These are phyloP conservation scores for Colletotrichum lindemuthianum DNA, from an alignment of 2,329 filamentous ascomycete genomes.

Conservation along the genomic window DNA sequence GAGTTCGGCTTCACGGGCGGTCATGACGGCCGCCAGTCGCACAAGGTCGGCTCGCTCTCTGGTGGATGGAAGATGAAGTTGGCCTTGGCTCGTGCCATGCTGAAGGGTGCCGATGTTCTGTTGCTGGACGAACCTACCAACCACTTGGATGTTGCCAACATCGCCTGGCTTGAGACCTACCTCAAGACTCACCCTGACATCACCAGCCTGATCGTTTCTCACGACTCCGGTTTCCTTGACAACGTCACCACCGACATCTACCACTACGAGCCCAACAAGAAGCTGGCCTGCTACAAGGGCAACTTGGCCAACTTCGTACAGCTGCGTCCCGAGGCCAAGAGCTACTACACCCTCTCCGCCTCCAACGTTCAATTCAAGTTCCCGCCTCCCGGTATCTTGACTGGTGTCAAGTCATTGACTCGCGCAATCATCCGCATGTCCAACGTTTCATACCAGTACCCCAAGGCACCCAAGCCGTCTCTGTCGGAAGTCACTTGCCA, in stretches of 20 bases:
- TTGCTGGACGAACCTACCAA: constrained; percentile 99
- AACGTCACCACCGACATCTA: constrained; percentile 99
- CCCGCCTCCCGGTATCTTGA: constrained; percentile 91
- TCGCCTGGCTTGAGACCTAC: constrained; percentile 95
- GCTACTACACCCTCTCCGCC: constrained; percentile 94
- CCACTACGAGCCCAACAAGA: constrained; percentile 97
- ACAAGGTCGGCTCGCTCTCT: constrained; percentile 93
- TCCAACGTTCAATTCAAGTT: constrained; percentile 97
- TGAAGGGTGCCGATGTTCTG: constrained; percentile 95
- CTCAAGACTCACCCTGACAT: constrained; percentile 96
- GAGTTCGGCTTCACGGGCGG: constrained; percentile 96
- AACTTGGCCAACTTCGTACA: constrained; percentile 87
- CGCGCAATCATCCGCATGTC: constrained; percentile 95
- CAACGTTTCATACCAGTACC: constrained; percentile 92
- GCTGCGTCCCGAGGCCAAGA: constrained; percentile 92
- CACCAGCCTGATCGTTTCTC: constrained; percentile 95
- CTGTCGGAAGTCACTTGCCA: constrained; percentile 87
- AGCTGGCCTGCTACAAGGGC: constrained; percentile 86
- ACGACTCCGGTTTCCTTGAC: constrained; percentile 98
- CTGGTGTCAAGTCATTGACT: constrained; percentile 94
- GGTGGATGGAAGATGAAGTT: constrained; percentile 99
- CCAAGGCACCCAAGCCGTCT: constrained; percentile 88
- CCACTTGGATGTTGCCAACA: constrained; percentile 95
- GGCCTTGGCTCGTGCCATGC: constrained; percentile 93
- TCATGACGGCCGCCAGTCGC: constrained; percentile 85